Evolutionary conservation across 2,329 filamentous ascomycete species (phyloP).

Genomic region (Didymella sp.): DNA sequence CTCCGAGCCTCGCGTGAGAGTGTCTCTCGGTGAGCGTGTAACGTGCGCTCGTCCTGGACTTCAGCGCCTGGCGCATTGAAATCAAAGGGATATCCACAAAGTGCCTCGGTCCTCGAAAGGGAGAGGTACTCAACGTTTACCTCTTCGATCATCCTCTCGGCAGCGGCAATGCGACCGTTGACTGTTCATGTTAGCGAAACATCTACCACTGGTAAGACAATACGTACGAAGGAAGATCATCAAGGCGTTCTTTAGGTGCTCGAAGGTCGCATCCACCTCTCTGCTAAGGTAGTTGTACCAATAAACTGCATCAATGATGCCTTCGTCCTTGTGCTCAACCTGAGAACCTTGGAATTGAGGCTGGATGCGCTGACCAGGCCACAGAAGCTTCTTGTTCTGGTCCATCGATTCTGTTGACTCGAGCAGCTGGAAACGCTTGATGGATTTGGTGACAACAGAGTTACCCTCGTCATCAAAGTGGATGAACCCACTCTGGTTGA

Average conservation of each 20-base stretch:
- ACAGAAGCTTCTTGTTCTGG: constrained; percentile 51
- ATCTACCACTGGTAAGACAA: fast-evolving
- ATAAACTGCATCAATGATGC: constrained; percentile 79
- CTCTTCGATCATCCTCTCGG: constrained; percentile 60
- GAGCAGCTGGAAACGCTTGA: constrained; percentile 55
- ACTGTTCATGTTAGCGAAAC: constrained; percentile 40
- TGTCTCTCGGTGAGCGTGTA: constrained; percentile 30
- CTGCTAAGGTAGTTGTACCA: constrained; percentile 82
- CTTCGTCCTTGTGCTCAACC: constrained; percentile 69
- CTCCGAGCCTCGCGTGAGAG: constrained; percentile 28
- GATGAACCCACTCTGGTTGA: constrained; percentile 36
- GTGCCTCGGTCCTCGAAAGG: constrained; percentile 50
- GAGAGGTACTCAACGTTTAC: constrained; percentile 59
- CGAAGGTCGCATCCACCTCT: constrained; percentile 66
- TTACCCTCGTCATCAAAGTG: constrained; percentile 29
- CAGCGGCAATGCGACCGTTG: constrained; percentile 61
- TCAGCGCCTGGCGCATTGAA: constrained; percentile 38
- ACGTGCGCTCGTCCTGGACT: constrained; percentile 34
- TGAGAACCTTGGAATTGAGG: constrained; percentile 66
- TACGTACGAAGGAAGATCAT: constrained; percentile 84
- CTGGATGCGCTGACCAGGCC: constrained; percentile 69
- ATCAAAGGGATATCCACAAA: constrained; percentile 50
- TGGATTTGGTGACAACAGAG: constrained; percentile 34
- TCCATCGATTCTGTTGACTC: constrained; percentile 53
- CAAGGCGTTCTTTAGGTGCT: constrained; percentile 74